Conservation (phyloP, 1,139 yeast genomes). For the Geotrichum siamense region DNA sequence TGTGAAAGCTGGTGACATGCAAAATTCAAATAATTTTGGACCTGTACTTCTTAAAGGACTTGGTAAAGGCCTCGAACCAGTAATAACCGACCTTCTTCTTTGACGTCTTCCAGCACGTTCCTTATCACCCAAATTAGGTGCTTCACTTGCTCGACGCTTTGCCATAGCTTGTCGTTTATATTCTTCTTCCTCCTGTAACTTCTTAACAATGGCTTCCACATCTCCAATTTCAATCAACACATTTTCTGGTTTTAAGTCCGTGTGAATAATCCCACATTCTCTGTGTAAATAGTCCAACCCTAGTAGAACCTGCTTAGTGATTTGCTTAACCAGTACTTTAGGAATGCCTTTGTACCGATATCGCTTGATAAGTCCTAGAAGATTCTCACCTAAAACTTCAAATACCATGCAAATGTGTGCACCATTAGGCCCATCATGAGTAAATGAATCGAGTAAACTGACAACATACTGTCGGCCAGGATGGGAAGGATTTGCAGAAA, state of each 20-base stretch:
- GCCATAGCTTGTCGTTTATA: conserved; percentile 20
- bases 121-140: conserved; percentile 9
- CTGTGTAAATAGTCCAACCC: conserved; percentile 78
- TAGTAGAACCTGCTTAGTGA: conserved; percentile 66
- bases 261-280: conserved; percentile 80
- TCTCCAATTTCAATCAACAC: conserved; percentile 75
- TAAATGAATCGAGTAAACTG: conserved; percentile 63
- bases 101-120: conserved; percentile 31
- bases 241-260: conserved; percentile 87
- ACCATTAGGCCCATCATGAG: conserved; percentile 75
- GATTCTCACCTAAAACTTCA: conserved; percentile 78
- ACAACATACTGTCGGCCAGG: conserved; percentile 70
- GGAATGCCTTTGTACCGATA: conserved; percentile 70
- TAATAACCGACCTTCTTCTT: conserved; percentile 66
- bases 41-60: conserved; percentile 47
- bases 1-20: conserved; percentile 22
- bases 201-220: conserved; percentile 58
- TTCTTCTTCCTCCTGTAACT: conserved; percentile 46
- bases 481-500: conserved; percentile 47
- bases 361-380: conserved; percentile 61
- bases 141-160: conserved; percentile 20
- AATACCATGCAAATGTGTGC: conserved; percentile 83
- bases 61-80: conserved; percentile 83
- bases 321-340: conserved; percentile 63
- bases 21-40: conserved; percentile 24